Base-by-base conservation (phyloP, 2,329 filamentous ascomycete species). In the Aspergillus calidoustus region DNA sequence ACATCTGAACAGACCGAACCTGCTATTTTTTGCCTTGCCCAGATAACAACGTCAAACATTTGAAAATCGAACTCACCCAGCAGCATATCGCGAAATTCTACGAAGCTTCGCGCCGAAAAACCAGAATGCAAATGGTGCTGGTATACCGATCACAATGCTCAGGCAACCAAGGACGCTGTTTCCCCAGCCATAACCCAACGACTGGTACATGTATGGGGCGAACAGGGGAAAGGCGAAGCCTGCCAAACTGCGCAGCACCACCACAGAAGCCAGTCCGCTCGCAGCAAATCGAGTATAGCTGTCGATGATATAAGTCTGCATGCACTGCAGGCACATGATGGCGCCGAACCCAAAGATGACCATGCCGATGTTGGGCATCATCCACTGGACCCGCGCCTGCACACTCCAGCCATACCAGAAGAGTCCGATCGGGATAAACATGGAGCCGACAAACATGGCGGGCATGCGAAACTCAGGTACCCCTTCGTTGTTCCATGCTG, bases 361-460 rank as follows among this genome's bases (percentile, higher is more conserved):
- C 1, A 83, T 81, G 0, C 84, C 83, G 44, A 86, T 80, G 59
- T 86, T 82, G 0, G 84, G 83, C 59, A 81, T 75, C 48, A 86
- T 82, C 80, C 85, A 86, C 64, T 86, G 83, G 0, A 77, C 66
- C 38, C 75, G 72, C 2, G 73, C 73, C 57, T 86, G 77, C 0
- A 84, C 82, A 1, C 78, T 78, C 84, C 84, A 87, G 34, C 84
- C 85, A 64, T 87, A 88, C 69, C 82, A 80, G 64, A 86, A 84
- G 2, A 87, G 72, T 0, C 84, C 83, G 0, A 79, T 63, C 0
- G 85, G 84, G 0, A 84, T 77, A 1, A 87, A 61, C 0, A 87
- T 47, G 0, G 82, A 81, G 0, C 82, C 84, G 0, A 82, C 75
- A 8, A 86, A 68, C 72, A 87, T 83, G 4, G 88, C 76, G 0